These are phyloP conservation scores for Rhizophlyctis rosea DNA, from an alignment of 192 early-diverging fungal species.

Conservation along the genomic window DNA sequence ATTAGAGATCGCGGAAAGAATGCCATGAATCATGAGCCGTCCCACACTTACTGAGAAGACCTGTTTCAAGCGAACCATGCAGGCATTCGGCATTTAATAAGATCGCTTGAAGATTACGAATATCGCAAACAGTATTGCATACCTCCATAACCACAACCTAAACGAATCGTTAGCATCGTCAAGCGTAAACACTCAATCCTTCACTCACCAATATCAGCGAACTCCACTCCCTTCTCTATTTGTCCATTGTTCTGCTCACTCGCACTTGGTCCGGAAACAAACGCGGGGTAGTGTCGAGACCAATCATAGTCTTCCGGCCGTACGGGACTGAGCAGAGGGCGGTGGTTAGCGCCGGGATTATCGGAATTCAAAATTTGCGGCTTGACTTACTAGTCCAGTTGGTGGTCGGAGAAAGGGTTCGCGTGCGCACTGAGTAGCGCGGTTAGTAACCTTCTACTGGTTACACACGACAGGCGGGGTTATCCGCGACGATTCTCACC, in stretches of 20 bases:
- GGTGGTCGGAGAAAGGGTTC: conserved; percentile 95
- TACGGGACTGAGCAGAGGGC: conserved; percentile 52
- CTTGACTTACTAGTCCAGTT: conserved; percentile 76
- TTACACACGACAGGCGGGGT: too few relatives aligned
- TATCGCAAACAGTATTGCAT: not conserved
- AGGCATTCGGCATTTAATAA: too few relatives aligned
- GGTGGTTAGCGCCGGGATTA: not conserved
- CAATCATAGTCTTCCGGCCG: conserved; percentile 83
- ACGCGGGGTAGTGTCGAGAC: conserved; percentile 81
- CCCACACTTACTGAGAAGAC: too few relatives aligned
- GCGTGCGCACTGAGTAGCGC: conserved; percentile 93
- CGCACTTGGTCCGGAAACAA: conserved; percentile 39
- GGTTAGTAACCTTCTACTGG: too few relatives aligned
- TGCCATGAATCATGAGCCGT: too few relatives aligned
- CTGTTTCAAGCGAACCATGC: too few relatives aligned
- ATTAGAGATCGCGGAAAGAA: too few relatives aligned
- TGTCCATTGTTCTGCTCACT: conserved; percentile 11
- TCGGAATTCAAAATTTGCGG: not conserved
- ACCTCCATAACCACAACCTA: conserved; percentile 91
- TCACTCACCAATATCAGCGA: conserved; percentile 83
- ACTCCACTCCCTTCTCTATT: conserved; percentile 66
- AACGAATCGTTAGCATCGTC: not conserved
- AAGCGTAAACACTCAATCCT: not conserved
- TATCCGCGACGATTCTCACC: conserved; percentile 32
- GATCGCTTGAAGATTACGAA: too few relatives aligned